Evolutionary conservation across 2,329 filamentous ascomycete genomes (phyloP), one percentile per base, ranked within the genome.

Genomic region (Fusarium xyrophilum): DNA sequence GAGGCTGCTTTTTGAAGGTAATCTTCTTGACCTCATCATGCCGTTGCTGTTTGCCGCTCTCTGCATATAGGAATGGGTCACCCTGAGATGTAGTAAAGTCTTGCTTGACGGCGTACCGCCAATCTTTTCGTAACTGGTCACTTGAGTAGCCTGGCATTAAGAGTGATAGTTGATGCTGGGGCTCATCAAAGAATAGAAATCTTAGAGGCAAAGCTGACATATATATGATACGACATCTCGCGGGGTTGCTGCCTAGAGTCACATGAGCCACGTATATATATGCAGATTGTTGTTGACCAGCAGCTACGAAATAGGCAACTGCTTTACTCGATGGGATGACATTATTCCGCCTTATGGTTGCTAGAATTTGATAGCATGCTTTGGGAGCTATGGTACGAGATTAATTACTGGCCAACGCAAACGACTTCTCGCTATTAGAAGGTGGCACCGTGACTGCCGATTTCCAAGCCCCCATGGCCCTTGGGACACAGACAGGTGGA

Each of bases 21-120:
- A 66, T 2, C 33, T 38, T 69, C 10, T 39, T 53, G 13, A 36
- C 9, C 36, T 69, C 60, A 19, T 44, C 51, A 11, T 44, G 56
- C 61, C 65, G 66, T 39, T 69, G 60, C 3, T 54, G 21, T 21
- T 40, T 43, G 15, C 65, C 65, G 2, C 54, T 39, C 6, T 39
- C 17, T 4, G 65, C 60, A 23, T 57, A 68, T 5, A 35, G 51
- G 39, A 61, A 68, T 2, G 42, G n/a, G 10, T 62, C 15, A 1
- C 53, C 56, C 7, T 33, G 19, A 3, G 65, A 40, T 4, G 60
- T 57, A 33, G 25, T 25, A 17, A 69, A 66, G 23, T 69, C 61
- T 32, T 66, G 19, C 7, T 47, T 27, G 7, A 69, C 17, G 33
- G 60, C 43, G 17, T 68, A 57, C 7, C 65, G 56, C 65, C 65